Conservation (phyloP, 1,284 basidiomycete genomes). For the Fomitopsis betulina region DNA sequence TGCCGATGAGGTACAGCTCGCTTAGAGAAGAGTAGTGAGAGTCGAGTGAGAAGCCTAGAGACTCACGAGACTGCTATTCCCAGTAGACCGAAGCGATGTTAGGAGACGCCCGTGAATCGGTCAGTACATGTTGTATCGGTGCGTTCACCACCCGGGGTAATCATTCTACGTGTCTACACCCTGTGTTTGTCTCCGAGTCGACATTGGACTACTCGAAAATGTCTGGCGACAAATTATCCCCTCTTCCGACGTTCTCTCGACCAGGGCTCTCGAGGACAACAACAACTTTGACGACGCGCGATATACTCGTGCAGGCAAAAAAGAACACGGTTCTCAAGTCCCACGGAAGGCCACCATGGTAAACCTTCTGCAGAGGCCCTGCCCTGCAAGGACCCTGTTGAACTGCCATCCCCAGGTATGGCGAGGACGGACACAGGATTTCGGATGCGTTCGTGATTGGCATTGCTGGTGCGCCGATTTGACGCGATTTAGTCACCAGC, state of each 20-base stretch:
- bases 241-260: not conserved
- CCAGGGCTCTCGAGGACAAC: slow-evolving; percentile 15
- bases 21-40: no score
- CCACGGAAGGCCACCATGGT: slow-evolving; percentile 82
- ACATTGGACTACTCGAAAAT: not conserved
- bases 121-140: no score
- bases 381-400: not conserved
- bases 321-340: slow-evolving; percentile 84
- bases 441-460: slow-evolving; percentile 88
- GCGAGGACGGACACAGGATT: slow-evolving; percentile 63
- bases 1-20: not conserved
- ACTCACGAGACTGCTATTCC: no score
- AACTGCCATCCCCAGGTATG: slow-evolving; percentile 50
- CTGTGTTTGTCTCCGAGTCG: not conserved
- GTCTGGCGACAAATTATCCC: not conserved
- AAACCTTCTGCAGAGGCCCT: slow-evolving; percentile 5
- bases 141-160: no score
- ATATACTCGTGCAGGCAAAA: slow-evolving; percentile 23
- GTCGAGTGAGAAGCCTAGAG: no score
- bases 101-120: not conserved
- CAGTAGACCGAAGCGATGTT: not conserved
- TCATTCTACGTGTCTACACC: not conserved
- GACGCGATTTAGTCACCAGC: slow-evolving; percentile 21
- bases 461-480: slow-evolving; percentile 72
- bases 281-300: slow-evolving; percentile 12